Evolutionary conservation across 1,284 basidiomycete species (phyloP).

Genomic region (Cryptococcus sp.): DNA sequence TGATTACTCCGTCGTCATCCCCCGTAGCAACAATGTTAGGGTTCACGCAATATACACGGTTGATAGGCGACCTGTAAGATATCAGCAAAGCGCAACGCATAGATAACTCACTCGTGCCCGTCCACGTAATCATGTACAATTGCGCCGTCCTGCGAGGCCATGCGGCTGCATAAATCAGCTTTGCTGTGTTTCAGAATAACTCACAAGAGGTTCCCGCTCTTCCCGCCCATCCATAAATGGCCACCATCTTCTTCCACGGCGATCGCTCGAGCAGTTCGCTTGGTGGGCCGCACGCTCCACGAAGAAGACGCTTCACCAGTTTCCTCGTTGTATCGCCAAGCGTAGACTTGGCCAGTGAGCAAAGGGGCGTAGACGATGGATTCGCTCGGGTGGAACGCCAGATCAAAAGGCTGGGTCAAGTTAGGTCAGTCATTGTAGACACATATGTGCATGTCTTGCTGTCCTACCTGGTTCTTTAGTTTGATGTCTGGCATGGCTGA

Average conservation of each 20-base stretch:
- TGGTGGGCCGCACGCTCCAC: constrained; percentile 46
- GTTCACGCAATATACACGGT: constrained; percentile 69
- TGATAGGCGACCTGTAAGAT: constrained; percentile 70
- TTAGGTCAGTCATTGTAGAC: background rate
- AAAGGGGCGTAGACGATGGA: constrained; percentile 71
- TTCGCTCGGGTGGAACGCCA: constrained; percentile 74
- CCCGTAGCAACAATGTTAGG: constrained; percentile 74
- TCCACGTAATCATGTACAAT: constrained; percentile 51
- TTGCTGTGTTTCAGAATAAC: constrained; percentile 42
- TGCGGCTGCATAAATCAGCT: constrained; percentile 19
- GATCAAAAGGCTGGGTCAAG: constrained; percentile 71
- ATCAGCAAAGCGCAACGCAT: constrained; percentile 30
- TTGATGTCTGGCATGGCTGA: constrained; percentile 47
- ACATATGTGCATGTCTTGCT: background rate
- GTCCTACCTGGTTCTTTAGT: constrained; percentile 44
- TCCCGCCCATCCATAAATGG: constrained; percentile 73
- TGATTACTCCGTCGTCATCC: constrained; percentile 90
- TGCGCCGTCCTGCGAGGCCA: constrained; percentile 55
- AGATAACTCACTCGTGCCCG: constrained; percentile 66
- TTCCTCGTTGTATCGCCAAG: constrained; percentile 68
- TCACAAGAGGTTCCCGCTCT: constrained; percentile 73
- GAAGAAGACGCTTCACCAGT: constrained; percentile 36
- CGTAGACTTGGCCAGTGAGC: constrained; percentile 76
- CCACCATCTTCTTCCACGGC: constrained; percentile 63
- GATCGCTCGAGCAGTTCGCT: constrained; percentile 70